Conservation (phyloP, 345 rosid genomes). For the Erodium maritimum region DNA sequence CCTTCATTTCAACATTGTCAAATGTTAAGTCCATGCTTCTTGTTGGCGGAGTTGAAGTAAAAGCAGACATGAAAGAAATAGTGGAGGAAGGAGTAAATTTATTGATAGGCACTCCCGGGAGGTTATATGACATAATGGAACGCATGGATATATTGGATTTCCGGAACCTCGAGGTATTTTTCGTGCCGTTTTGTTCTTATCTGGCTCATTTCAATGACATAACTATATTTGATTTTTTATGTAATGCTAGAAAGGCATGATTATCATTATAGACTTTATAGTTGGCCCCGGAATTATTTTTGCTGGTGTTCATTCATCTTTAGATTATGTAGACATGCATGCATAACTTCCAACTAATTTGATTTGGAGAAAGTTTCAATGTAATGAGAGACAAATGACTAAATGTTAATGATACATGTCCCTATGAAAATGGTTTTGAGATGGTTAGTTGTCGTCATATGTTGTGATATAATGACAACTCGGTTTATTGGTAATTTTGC, state of each 20-base stretch:
- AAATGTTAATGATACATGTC: not conserved
- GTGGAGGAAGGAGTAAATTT: constrained; percentile 78
- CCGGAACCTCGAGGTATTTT: constrained; percentile 57
- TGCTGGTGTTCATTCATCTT: not conserved
- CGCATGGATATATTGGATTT: constrained; percentile 64
- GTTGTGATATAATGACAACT: too few species aligned
- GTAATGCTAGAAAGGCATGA: not conserved
- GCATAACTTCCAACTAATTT: not conserved
- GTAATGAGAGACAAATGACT: too few species aligned
- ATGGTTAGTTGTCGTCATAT: too few species aligned
- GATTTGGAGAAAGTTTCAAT: not conserved
- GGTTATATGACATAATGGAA: constrained; percentile 76
- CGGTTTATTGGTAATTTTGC: not conserved
- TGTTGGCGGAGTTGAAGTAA: constrained; percentile 81
- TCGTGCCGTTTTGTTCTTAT: not conserved
- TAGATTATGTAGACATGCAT: not conserved
- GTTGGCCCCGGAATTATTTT: not conserved
- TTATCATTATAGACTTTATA: not conserved
- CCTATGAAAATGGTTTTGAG: not conserved
- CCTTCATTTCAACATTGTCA: constrained; percentile 60
- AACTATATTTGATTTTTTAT: not conserved
- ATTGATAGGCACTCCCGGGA: constrained; percentile 92
- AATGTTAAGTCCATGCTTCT: constrained; percentile 64
- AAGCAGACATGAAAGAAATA: constrained; percentile 57
- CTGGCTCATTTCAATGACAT: not conserved